These are phyloP conservation scores for Coriolopsis trogii DNA, from an alignment of 1,284 basidiomycete genomes.

Conservation along the genomic window DNA sequence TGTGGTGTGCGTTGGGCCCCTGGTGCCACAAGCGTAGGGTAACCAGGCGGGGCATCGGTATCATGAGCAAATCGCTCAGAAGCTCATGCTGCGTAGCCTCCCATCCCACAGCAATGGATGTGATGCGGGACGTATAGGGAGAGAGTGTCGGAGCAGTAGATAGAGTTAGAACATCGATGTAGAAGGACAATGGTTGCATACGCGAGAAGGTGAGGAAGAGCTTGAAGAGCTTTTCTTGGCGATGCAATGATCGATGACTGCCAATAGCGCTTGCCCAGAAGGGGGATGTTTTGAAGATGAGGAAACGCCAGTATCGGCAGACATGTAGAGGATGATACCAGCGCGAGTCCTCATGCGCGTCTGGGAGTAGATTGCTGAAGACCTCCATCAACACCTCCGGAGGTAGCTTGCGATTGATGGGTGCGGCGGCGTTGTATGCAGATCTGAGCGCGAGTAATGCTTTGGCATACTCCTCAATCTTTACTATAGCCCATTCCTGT, in stretches of 20 bases:
- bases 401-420: background rate
- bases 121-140: no score
- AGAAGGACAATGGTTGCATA: no score
- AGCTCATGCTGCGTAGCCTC: no score
- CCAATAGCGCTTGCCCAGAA: background rate
- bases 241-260: background rate
- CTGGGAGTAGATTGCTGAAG: background rate
- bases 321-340: background rate
- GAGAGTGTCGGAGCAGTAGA: no score
- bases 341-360: background rate
- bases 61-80: no score
- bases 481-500: background rate
- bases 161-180: no score
- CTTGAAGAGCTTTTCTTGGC: no score
- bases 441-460: background rate
- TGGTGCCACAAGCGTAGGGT: no score
- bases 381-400: background rate
- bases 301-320: background rate
- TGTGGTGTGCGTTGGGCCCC: no score
- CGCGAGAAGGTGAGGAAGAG: no score
- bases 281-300: background rate
- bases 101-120: no score
- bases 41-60: no score
- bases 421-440: background rate
- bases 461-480: background rate